Evolutionary conservation across 805 yeast species (phyloP), one percentile per base, ranked within the genome.

Genomic region (Candida berthetii): DNA sequence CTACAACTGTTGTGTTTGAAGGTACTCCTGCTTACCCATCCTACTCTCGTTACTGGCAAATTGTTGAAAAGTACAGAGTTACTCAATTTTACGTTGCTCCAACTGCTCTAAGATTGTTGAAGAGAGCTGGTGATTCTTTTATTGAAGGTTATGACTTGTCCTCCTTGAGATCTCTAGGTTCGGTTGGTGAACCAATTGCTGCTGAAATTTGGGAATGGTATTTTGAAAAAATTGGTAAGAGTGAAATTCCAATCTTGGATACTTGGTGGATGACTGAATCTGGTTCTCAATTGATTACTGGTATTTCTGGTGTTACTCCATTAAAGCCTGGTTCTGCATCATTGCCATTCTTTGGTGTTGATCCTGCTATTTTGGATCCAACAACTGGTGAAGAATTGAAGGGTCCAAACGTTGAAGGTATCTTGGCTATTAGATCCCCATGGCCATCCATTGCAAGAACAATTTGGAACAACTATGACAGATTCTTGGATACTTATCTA

Each of bases 371-470:
- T 60, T 83, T 93, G 58, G 98, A 93, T 62, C 98, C 99, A 34
- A 91, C 87, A 35, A 65, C 86, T 33, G 99, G 98, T 53, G 73
- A 79, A 54, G 96, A 86, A 60, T 69, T 90, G 54, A 68, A 71
- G 50, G 96, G 87, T 40, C 85, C 86, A 57, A 95, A 89, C 56
- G 96, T 88, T 43, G 98, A 89, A 65, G 99, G 99, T 67, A 97
- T 93, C 25, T 73, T 93, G 48, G 97, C 96, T 28, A 79, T 93
- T 57, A 82, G 80, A 59, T 72, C 80, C 38, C 76, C 97, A 31
- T 93, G 99, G 99, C 99, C 99, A 43, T 89, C 97, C n/a, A 90
- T 93, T 82, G 93, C 98, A 25, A 83, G 99, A 69, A 81, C 96
- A 41, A 93, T 93, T 46, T 90, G 82, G 81, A 83, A 82, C 60